Evolutionary conservation across 2,329 filamentous ascomycete species (phyloP), one percentile per base, ranked within the genome.

Genomic region (Claviceps quebecensis): DNA sequence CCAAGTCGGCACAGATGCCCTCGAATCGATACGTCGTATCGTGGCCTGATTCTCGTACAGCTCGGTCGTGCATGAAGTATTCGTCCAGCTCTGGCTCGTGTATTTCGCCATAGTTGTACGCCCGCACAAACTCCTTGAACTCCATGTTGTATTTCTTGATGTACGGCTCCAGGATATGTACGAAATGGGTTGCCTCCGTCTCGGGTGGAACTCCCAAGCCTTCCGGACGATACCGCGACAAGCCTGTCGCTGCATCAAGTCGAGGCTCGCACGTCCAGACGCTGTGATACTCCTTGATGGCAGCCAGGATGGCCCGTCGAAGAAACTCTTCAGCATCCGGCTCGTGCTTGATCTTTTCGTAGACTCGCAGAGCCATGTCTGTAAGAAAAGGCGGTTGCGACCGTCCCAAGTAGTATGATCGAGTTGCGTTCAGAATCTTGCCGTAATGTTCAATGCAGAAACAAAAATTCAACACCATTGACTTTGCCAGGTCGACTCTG

Each of bases 381-480:
- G 93, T 98, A 52, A 98, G 72, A 70, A 98, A 97, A 0, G 93
- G 93, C 2, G 93, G 93, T 67, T 98, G 93, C 2, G 93, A 96
- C 53, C 93, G 84, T 56, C 81, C 85, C 16, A 98, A 81, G 64
- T 98, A 98, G 73, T 98, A 98, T 1, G 90, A 90, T 38, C 93
- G 81, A 52, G 93, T 98, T 49, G 93, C 93, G 67, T 98, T 98
- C 57, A 97, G 79, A 54, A 98, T 95, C 72, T 97, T 98, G 61
- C 90, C 91, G 65, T 98, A 98, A 68, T 98, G 91, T 65, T 90
- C 84, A 68, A 98, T 97, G 70, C 88, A 95, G 73, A 98, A 98
- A 67, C 88, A 94, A 67, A 97, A 97, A 71, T 98, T 95, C 60
- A 80, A 75, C 49, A 97, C 90, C 88, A 98, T 97, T 48, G 84